Evolutionary conservation across 2,329 filamentous ascomycete species (phyloP), one percentile per base, ranked within the genome.

Genomic region (Ophiocordyceps sinensis): DNA sequence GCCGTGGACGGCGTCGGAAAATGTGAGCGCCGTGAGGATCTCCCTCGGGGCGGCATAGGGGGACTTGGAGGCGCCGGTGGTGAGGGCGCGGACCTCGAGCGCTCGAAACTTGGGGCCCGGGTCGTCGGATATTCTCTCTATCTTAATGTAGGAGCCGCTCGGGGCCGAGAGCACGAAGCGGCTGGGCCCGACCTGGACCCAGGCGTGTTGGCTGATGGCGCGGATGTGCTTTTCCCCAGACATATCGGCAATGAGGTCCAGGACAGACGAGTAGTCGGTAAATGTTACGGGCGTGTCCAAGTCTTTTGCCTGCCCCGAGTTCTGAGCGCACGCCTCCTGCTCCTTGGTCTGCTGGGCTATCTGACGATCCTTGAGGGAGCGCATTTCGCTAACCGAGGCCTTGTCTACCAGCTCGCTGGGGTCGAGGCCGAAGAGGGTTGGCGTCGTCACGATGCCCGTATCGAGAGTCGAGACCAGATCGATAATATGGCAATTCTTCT

Each of bases 341-440:
- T 46, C 41, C 8, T 42, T 44, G 13, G 44, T 42, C 51, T 57
- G 67, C 56, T 60, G 67, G 36, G 50, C 60, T 14, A 69, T 64
- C 38, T 66, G 71, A 14, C 64, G 58, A 28, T 67, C 58, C 41
- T 71, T 71, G 5, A 79, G 60, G 14, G 64, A 57, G 39, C 67
- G 66, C 64, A 94, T 67, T 4, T 80, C 73, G 15, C 75, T 65
- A 7, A 75, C 67, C 10, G 74, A 77, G 5, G 76, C 77, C n/a
- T 73, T 69, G 19, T 82, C 66, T 4, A 96, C 67, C 4, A 95
- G 53, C 54, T 89, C 80, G 26, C 74, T 70, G 1, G 91, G 89
- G 56, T 96, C 85, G 8, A 98, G 75, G 1, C 91, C 91, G 51
- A 96, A 95, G 2, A 98, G 67, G 0, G 91, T 95, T 1, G 91